A percentile compares a stretch with the other conserved stretches of the same genome.
These are phyloP conservation scores for Candida railenensis DNA, from an alignment of 805 yeast species.

Conservation along the genomic window DNA sequence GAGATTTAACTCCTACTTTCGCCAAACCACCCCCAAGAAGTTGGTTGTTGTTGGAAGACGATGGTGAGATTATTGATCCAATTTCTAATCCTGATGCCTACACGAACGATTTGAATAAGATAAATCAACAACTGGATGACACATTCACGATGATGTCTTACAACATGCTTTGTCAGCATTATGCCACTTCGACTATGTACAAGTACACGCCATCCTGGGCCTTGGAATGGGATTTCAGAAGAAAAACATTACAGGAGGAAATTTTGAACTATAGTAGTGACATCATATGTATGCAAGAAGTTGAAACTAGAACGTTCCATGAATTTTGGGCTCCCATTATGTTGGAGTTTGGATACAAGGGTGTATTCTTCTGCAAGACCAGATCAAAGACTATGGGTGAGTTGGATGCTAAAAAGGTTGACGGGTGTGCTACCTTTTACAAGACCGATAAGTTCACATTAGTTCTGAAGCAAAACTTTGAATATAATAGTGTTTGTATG, in stretches of 20 bases:
- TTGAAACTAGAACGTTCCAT: conserved; percentile 81
- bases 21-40: conserved; percentile 71
- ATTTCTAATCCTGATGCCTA: conserved; percentile 29
- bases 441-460: conserved; percentile 67
- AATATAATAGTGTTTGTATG: conserved; percentile 79
- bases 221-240: conserved; percentile 86
- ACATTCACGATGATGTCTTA: conserved; percentile 79
- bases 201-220: conserved; percentile 98
- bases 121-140: conserved; percentile 22
- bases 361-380: conserved; percentile 81
- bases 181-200: conserved; percentile 89
- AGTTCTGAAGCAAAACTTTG: conserved; percentile 69
- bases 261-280: conserved; percentile 66
- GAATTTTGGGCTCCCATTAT: conserved; percentile 83
- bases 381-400: conserved; percentile 89
- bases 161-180: conserved; percentile 92
- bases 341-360: conserved; percentile 73
- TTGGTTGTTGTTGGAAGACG: conserved; percentile 79
- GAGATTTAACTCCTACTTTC: conserved; percentile 77
- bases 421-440: conserved; percentile 97
- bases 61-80: conserved; percentile 58
- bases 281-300: conserved; percentile 91
- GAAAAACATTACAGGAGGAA: conserved; percentile 72
- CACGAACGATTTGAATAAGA: conserved; percentile 24
- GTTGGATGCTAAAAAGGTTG: conserved; percentile 82